phyloP scores from a whole-genome alignment of 2,329 filamentous ascomycete genomes.

The Apiospora phragmitis region DNA sequence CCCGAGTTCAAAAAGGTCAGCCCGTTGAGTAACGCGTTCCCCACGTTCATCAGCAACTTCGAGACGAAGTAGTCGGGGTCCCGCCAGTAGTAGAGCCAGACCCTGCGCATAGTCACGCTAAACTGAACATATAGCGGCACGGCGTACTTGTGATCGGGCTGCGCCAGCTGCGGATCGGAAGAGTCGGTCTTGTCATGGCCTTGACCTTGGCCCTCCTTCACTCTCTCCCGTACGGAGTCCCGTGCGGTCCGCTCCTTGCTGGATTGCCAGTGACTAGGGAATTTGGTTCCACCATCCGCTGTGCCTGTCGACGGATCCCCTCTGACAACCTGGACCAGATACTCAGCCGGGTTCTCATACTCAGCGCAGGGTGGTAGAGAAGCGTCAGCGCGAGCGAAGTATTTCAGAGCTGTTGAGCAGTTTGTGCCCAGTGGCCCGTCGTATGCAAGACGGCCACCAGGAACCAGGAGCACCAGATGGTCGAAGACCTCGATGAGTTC shows the following conservation, averaged over 20 bases:
- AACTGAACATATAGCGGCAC: constrained; percentile 71
- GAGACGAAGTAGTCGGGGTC: constrained; percentile 77
- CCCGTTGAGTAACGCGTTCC: too few species aligned
- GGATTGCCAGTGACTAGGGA: constrained; percentile 46
- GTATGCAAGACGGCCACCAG: constrained; percentile 56
- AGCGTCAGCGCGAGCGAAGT: constrained; percentile 60
- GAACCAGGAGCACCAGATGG: constrained; percentile 52
- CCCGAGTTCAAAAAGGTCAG: too few species aligned
- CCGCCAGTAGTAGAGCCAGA: constrained; percentile 84
- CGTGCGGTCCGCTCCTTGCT: constrained; percentile 46
- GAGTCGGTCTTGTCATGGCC: not conserved
- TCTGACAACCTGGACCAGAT: constrained; percentile 54
- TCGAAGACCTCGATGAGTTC: constrained; percentile 48
- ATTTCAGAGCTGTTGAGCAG: constrained; percentile 47
- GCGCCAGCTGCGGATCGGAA: not conserved
- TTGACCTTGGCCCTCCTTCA: too few species aligned
- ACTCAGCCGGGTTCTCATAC: constrained; percentile 64
- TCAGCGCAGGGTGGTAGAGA: constrained; percentile 47
- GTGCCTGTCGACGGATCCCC: too few species aligned
- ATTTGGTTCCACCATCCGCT: constrained; percentile 46
- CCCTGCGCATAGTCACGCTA: constrained; percentile 61
- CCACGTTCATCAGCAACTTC: too few species aligned
- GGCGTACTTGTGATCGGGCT: constrained; percentile 65
- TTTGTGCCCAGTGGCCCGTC: constrained; percentile 56
- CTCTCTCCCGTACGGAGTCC: not conserved